phyloP scores from a whole-genome alignment of 2,329 filamentous ascomycete genomes.

The Stemphylium lycopersici region DNA sequence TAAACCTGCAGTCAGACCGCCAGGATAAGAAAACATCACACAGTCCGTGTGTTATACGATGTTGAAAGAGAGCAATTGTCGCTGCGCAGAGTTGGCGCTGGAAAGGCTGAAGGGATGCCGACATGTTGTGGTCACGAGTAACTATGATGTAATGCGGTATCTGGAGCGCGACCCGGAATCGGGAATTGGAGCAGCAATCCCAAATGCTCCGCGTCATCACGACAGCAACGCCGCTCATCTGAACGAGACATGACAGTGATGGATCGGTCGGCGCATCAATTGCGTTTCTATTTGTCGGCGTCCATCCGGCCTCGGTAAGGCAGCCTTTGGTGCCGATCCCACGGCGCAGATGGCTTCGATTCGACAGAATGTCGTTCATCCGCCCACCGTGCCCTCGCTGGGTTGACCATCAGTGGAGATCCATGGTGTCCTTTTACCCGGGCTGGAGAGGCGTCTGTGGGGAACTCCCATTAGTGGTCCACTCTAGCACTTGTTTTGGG shows the following conservation, averaged over 20 bases:
- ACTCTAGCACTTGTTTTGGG: constrained; percentile 36
- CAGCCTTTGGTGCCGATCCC: constrained; percentile 37
- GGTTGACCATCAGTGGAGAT: constrained; percentile 29
- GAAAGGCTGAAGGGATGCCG: background rate
- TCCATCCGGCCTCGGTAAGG: constrained; percentile 38
- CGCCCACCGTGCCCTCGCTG: constrained; percentile 24
- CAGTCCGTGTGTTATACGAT: constrained; percentile 7
- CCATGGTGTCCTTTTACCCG: constrained; percentile 43
- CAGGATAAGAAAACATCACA: background rate
- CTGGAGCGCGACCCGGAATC: constrained; percentile 15
- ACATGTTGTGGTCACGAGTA: constrained; percentile 5
- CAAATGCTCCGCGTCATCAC: constrained; percentile 28
- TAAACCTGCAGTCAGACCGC: constrained; percentile 8
- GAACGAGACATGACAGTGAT: constrained; percentile 13
- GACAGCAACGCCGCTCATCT: constrained; percentile 18
- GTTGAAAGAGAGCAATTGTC: background rate
- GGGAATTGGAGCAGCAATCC: constrained; percentile 10
- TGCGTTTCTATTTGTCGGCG: constrained; percentile 30
- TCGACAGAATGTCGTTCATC: constrained; percentile 33
- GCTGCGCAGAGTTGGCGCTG: background rate
- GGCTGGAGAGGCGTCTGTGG: constrained; percentile 38
- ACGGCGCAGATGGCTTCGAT: constrained; percentile 22
- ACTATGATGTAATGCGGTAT: constrained; percentile 29
- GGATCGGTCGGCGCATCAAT: constrained; percentile 27
- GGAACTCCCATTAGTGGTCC: constrained; percentile 38